Evolutionary conservation across 1,139 yeast species (phyloP).

Genomic region (Hansenula anomala): DNA sequence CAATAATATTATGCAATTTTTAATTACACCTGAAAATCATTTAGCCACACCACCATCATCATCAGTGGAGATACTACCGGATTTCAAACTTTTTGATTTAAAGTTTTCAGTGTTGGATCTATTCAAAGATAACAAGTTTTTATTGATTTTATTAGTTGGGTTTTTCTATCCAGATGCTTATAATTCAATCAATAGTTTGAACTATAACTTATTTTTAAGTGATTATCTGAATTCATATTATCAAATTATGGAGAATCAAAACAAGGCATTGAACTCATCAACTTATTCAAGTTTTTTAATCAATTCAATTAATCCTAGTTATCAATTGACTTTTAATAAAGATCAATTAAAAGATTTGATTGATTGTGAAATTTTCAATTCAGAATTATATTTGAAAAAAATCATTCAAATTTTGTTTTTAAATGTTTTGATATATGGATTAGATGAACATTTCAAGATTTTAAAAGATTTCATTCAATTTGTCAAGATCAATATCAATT

Average conservation of each 20-base stretch:
- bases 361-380: conserved; percentile 19
- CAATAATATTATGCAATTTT: not conserved
- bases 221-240: conserved; percentile 21
- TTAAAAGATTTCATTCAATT: conserved; percentile 13
- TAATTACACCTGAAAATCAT: not conserved
- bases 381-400: conserved; percentile 16
- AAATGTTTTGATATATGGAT: conserved; percentile 15
- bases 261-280: conserved; percentile 16
- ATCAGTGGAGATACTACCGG: no score
- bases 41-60: no score
- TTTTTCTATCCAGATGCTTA: conserved; percentile 13
- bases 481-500: conserved; percentile 17
- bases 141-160: conserved; percentile 13
- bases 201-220: conserved; percentile 10
- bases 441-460: conserved; percentile 8
- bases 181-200: not conserved
- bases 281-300: conserved; percentile 12
- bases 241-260: conserved; percentile 16
- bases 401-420: conserved; percentile 17
- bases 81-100: conserved; percentile 12
- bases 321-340: conserved; percentile 13
- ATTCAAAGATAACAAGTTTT: conserved; percentile 14
- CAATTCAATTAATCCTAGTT: conserved; percentile 5
- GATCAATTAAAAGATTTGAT: conserved; percentile 15
- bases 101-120: conserved; percentile 11